Evolutionary conservation across 208 protist species (phyloP).

Genomic region (Leishmania martiniquensis): DNA sequence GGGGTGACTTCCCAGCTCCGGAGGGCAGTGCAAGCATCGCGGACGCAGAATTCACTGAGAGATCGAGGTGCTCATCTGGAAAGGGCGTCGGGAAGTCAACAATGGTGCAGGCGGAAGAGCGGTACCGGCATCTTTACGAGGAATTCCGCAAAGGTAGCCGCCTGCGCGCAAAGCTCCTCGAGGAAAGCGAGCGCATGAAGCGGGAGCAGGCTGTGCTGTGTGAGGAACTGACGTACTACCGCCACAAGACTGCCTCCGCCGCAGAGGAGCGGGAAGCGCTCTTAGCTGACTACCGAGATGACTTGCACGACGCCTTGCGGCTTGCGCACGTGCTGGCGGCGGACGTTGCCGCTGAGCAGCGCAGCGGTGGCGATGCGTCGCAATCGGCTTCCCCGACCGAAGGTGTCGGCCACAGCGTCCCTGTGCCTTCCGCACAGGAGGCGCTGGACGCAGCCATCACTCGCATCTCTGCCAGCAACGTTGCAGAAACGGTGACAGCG

Average conservation of each 20-base stretch:
- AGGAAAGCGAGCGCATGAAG: conserved; percentile 30
- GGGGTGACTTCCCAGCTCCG: background rate
- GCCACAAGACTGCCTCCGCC: conserved; percentile 15
- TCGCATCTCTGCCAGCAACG: background rate
- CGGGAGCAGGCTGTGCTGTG: conserved; percentile 12
- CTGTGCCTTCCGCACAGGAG: background rate
- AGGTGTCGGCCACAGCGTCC: background rate
- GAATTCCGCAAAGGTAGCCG: conserved; percentile 39
- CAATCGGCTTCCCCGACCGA: too few relatives aligned
- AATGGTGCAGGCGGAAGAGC: conserved; percentile 33
- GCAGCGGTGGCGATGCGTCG: too few relatives aligned
- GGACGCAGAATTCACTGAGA: conserved; percentile 2
- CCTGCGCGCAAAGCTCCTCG: conserved; percentile 27
- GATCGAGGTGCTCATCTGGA: background rate
- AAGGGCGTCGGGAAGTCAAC: conserved; percentile 14
- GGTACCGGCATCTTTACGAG: conserved; percentile 46
- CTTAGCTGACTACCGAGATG: conserved; percentile 24
- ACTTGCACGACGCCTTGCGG: conserved; percentile 21
- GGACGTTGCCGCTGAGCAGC: background rate
- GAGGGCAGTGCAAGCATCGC: background rate
- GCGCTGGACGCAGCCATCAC: conserved; percentile 1
- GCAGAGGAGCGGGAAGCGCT: conserved; percentile 16
- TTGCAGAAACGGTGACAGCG: background rate
- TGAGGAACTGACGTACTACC: conserved; percentile 33
- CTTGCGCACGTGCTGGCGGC: conserved; percentile 24